Evolutionary conservation across 495 filamentous ascomycete species (phyloP).

Genomic region (Penicillium canescens): DNA sequence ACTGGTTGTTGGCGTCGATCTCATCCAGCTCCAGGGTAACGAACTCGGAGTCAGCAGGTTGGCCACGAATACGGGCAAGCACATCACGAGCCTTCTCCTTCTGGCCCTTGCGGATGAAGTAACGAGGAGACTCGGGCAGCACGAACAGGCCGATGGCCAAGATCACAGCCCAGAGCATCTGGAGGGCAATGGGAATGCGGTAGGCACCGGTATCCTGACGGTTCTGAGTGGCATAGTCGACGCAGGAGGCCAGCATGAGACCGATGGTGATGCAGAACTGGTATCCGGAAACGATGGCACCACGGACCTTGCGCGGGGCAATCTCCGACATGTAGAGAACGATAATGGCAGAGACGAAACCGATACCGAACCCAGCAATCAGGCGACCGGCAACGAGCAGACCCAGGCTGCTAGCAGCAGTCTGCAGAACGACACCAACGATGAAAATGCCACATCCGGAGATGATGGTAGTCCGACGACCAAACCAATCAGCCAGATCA

Average conservation of each 20-base stretch:
- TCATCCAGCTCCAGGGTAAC: slow-evolving; percentile 70
- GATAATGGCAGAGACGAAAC: slow-evolving; percentile 72
- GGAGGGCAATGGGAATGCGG: slow-evolving; percentile 68
- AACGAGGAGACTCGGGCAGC: slow-evolving; percentile 76
- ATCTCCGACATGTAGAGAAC: slow-evolving; percentile 74
- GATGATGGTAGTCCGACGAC: slow-evolving; percentile 69
- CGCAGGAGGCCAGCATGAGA: slow-evolving; percentile 69
- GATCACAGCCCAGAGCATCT: slow-evolving; percentile 67
- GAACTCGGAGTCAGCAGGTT: slow-evolving; percentile 58
- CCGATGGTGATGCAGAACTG: slow-evolving; percentile 74
- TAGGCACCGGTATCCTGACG: slow-evolving; percentile 64
- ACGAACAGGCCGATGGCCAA: slow-evolving; percentile 64
- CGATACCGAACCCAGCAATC: slow-evolving; percentile 71
- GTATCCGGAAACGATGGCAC: slow-evolving; percentile 68
- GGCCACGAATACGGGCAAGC: slow-evolving; percentile 45
- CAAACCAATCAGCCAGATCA: slow-evolving; percentile 67
- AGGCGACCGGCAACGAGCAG: slow-evolving; percentile 70
- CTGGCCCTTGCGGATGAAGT: slow-evolving; percentile 58
- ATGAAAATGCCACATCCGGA: slow-evolving; percentile 63
- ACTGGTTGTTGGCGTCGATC: slow-evolving; percentile 76
- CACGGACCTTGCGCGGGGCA: slow-evolving; percentile 62
- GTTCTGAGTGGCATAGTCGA: slow-evolving; percentile 67
- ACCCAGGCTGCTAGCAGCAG: slow-evolving; percentile 44
- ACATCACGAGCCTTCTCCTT: slow-evolving; percentile 37
- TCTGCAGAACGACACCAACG: slow-evolving; percentile 64